Base-by-base conservation (phyloP, 2,329 filamentous ascomycete genomes). In the Pleurostoma richardsiae region DNA sequence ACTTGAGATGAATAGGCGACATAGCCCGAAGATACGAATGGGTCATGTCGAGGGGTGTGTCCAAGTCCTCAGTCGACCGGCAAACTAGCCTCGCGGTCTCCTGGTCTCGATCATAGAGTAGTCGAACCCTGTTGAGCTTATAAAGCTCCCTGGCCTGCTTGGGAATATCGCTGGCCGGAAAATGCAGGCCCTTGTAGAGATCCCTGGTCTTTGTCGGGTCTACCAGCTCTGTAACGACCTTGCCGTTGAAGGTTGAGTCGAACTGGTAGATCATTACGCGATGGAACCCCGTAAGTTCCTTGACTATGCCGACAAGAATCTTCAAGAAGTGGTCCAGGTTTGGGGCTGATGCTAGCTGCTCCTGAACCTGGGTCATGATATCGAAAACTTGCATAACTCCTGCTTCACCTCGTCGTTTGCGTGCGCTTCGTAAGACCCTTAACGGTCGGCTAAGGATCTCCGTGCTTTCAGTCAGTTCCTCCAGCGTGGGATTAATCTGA, bases 221-320 rank as follows among this genome's bases (percentile, higher is more conserved):
- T 6, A 95, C 86, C 8, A 95, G 71, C 61, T 96, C 90, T 1
- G 90, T 90, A 4, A 95, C 90, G 1, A 95, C 90, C 47, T 87
- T 83, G 19, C 90, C 90, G 56, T 95, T 95, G 73, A 86, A 94
- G 1, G 76, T 66, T 4, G 82, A 73, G 62, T 96, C 90, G 53
- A 96, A 96, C 62, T 95, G 89, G 58, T 95, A 96, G 2, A 96
- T 79, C 88, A 96, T 91, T 42, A 95, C 88, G 10, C 90, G 86
- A 59, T 95, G 90, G 53, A 96, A 96, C 0, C 90, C 90, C 0
- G 90, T 95, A 42, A 96, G 63, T 59, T 96, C 90, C 59, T 95
- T 95, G 31, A 95, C 81, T 6, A 96, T 86, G 1, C 90, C 90
- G 0, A 92, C 86, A 3, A 94, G 67, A 5, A 91, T 83, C 56